These are phyloP conservation scores for Lepraria neglecta DNA, from an alignment of 495 filamentous ascomycete species.

Conservation along the genomic window DNA sequence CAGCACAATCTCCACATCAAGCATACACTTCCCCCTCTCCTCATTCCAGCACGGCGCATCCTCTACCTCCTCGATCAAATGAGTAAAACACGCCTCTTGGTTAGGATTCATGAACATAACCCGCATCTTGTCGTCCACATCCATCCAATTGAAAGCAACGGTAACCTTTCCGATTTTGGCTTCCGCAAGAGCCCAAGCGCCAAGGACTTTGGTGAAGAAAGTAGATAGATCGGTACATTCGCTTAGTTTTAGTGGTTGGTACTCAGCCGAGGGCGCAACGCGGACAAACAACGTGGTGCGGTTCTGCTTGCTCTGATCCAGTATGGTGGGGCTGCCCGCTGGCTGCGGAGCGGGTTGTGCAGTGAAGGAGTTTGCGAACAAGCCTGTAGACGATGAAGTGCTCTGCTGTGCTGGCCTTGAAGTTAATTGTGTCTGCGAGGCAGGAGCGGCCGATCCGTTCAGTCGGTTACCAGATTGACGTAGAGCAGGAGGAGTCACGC, in stretches of 20 bases:
- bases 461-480: background rate
- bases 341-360: background rate
- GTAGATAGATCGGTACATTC: background rate
- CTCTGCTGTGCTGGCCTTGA: background rate
- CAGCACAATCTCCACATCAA: constrained; percentile 14
- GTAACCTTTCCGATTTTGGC: background rate
- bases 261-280: constrained; percentile 6
- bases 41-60: constrained; percentile 4
- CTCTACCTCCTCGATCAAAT: constrained; percentile 10
- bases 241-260: constrained; percentile 7
- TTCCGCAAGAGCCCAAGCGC: background rate
- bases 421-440: background rate
- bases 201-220: background rate
- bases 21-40: constrained; percentile 2
- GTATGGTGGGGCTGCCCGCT: too few relatives aligned
- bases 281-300: constrained; percentile 3
- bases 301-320: constrained; percentile 1
- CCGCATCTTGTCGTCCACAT: background rate
- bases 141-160: constrained; percentile 9
- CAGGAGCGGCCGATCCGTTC: background rate
- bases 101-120: constrained; percentile 11
- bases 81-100: constrained; percentile 4
- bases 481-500: background rate
- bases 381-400: background rate
- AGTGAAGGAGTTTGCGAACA: background rate